Percentiles rank a stretch among this genome's conserved stretches.
Conservation (phyloP, 176 grass and related monocot species). For the Thalia dealbata region DNA sequence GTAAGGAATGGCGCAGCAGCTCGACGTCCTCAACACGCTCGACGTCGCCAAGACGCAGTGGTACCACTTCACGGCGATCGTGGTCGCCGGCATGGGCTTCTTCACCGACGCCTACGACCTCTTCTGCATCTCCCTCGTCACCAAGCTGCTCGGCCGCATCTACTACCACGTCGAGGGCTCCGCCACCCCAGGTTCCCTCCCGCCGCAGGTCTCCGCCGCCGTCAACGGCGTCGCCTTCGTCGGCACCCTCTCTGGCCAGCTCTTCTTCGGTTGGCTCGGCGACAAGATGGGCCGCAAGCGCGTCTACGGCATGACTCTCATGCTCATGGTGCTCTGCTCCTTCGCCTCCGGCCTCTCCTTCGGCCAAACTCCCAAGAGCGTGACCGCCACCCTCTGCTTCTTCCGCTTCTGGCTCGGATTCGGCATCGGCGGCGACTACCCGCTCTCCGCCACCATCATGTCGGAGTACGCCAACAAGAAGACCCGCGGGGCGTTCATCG, state of each 20-base stretch:
- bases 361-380: conserved; percentile 12
- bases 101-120: conserved; percentile 39
- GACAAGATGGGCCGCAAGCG: conserved; percentile 29
- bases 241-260: conserved; percentile 21
- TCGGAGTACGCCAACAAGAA: conserved; percentile 33
- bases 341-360: conserved; percentile 27
- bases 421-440: conserved; percentile 35
- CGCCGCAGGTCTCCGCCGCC: conserved; percentile 18
- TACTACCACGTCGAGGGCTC: conserved; percentile 27
- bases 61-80: conserved; percentile 35
- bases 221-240: conserved; percentile 25
- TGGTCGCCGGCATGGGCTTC: conserved; percentile 38
- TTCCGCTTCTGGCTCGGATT: conserved; percentile 36
- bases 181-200: conserved; percentile 16
- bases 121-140: conserved; percentile 36
- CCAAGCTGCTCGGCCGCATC: conserved; percentile 29
- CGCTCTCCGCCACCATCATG: conserved; percentile 33
- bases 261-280: conserved; percentile 31
- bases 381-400: conserved; percentile 25
- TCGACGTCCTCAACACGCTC: conserved; percentile 21
- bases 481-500: conserved; percentile 31
- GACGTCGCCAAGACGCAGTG: conserved; percentile 23
- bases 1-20: not conserved
- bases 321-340: conserved; percentile 28
- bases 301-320: conserved; percentile 33